These are phyloP conservation scores for Paraphoma chrysanthemicola DNA, from an alignment of 2,329 filamentous ascomycete species.

Conservation along the genomic window DNA sequence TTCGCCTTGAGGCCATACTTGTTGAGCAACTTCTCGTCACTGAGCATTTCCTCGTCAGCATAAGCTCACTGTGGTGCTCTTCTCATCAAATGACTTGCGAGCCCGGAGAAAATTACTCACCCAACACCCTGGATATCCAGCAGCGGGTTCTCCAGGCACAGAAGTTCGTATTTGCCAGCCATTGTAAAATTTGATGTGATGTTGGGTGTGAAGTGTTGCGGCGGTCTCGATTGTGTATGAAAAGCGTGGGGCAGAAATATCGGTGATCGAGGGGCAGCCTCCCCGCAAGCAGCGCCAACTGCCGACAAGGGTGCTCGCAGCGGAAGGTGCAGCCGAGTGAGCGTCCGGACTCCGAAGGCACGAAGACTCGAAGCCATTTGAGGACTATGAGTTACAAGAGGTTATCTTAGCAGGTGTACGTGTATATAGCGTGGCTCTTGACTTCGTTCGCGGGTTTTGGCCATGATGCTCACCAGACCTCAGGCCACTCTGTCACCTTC, in stretches of 20 bases:
- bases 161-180: slow-evolving; percentile 86
- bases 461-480: not conserved
- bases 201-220: slow-evolving; percentile 6
- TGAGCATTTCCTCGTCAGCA: slow-evolving; percentile 49
- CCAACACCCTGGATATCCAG: slow-evolving; percentile 91
- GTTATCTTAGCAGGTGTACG: not conserved
- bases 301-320: not conserved
- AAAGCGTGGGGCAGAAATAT: slow-evolving; percentile 26
- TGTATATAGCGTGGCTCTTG: not conserved
- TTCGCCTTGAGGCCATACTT: slow-evolving; percentile 96
- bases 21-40: slow-evolving; percentile 81
- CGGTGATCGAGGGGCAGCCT: slow-evolving; percentile 18
- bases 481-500: not conserved
- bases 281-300: not conserved
- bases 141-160: slow-evolving; percentile 96
- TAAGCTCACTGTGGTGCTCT: slow-evolving; percentile 20
- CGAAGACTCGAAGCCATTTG: not conserved
- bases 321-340: slow-evolving; percentile 4
- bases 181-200: slow-evolving; percentile 57
- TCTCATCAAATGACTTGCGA: not conserved
- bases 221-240: slow-evolving; percentile 20
- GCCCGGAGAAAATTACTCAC: slow-evolving; percentile 50
- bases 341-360: not conserved
- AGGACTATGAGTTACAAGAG: not conserved
- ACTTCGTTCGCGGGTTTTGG: not conserved